Conservation (phyloP, 495 filamentous ascomycete genomes). For the Amphirosellinia nigrospora region DNA sequence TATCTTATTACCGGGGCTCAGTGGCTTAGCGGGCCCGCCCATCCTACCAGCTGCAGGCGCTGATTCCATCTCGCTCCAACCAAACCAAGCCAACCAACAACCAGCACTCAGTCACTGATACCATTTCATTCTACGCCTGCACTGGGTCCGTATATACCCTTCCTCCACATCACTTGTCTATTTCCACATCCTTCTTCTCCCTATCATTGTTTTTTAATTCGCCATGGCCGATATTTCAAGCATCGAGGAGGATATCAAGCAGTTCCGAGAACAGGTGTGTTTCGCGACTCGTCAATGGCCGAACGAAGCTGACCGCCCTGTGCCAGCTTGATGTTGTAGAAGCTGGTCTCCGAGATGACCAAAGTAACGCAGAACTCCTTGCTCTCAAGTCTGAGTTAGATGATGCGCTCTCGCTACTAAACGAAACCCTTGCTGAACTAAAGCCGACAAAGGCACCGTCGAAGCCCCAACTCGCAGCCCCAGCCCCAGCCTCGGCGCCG, state of each 20-base stretch:
- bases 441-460: conserved; percentile 61
- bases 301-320: conserved; percentile 24
- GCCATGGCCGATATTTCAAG: conserved; percentile 64
- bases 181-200: not conserved
- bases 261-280: conserved; percentile 78
- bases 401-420: conserved; percentile 79
- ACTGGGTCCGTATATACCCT: not conserved
- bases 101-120: not conserved
- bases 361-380: conserved; percentile 80
- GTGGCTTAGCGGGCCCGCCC: not conserved
- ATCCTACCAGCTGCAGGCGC: not conserved
- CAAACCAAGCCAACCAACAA: not conserved
- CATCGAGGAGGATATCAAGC: conserved; percentile 77
- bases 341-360: conserved; percentile 77
- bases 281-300: not conserved
- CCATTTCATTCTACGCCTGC: not conserved
- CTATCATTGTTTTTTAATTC: not conserved
- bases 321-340: conserved; percentile 80
- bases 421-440: conserved; percentile 81
- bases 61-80: not conserved
- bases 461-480: conserved; percentile 31
- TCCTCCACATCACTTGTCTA: not conserved
- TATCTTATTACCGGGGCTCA: not conserved
- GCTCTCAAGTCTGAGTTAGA: conserved; percentile 82
- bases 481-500: conserved; percentile 37